Base-by-base conservation (phyloP, 441 rosid species). In the Capsella rubella region DNA sequence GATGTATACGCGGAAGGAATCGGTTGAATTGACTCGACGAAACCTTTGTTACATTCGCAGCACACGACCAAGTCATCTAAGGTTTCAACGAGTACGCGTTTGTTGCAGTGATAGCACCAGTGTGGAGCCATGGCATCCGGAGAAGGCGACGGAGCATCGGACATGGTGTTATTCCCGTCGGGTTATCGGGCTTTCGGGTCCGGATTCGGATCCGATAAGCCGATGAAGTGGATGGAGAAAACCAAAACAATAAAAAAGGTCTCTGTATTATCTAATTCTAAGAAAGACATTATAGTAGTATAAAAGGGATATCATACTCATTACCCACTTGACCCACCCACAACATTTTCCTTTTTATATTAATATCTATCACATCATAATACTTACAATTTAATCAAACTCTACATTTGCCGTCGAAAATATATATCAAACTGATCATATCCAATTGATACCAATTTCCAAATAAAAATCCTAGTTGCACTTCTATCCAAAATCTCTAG, bases 31-130 rank as follows among this genome's bases (percentile, higher is more conserved):
- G 82, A 79, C 60, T 86, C 90, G 4, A 88, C 87, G 76, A 88
- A 88, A 39, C 93, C 93, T 79, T 80, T 77, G 73, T 86, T 81
- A 79, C 93, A 88, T 75, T 88, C 93, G 40, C 47, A 69, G 75
- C 93, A 88, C 15, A 85, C 74, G 50, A 81, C 67, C 2, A 74
- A 67, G 55, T 81, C 69, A 27, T 78, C 81, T 7, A 78, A 74
- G 61, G 87, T 80, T 77, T 87, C 90, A 6, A 86, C 79, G 15
- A 76, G 53, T 28, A 89, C 95, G 70, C 86, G 87, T 67, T 87
- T 89, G 51, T 81, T 81, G 83, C 92, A 89, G 83, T 82, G 85
- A 67, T 87, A 77, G 68, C 95, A 89, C 95, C 95, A 89, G 72
- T 86, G 81, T 62, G 86, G 78, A 1, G 73, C 46, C 56, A 68